A percentile compares a stretch with the other conserved stretches of the same genome.
These are phyloP conservation scores for Salisapilia sapeloensis DNA, from an alignment of 352 stramenopile genomes.

Conservation along the genomic window DNA sequence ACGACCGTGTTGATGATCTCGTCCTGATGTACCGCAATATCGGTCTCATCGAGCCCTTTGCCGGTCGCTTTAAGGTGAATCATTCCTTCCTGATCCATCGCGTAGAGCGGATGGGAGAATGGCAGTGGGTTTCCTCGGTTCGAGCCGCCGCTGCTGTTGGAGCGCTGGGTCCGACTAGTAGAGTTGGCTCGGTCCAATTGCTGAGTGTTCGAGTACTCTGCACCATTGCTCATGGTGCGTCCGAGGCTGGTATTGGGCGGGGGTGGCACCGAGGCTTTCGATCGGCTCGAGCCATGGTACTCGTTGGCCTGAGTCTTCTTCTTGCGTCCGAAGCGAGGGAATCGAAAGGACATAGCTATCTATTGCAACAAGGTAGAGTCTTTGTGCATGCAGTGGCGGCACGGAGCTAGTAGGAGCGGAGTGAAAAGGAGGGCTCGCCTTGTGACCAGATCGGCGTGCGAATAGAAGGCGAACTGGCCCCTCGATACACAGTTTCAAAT, in stretches of 20 bases:
- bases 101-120: conserved; percentile 67
- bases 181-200: conserved; percentile 8
- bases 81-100: conserved; percentile 73
- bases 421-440: background rate
- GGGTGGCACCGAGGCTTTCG: conserved; percentile 6
- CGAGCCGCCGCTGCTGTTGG: conserved; percentile 5
- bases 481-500: background rate
- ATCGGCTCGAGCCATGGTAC: conserved; percentile 9
- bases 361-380: background rate
- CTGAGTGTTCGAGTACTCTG: conserved; percentile 10
- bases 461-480: background rate
- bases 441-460: background rate
- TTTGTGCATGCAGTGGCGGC: background rate
- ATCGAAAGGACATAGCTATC: conserved; percentile 54
- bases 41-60: conserved; percentile 64
- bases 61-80: conserved; percentile 73
- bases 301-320: conserved; percentile 36
- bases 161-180: conserved; percentile 3
- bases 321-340: conserved; percentile 53
- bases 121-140: conserved; percentile 18
- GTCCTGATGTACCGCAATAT: conserved; percentile 76
- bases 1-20: conserved; percentile 79
- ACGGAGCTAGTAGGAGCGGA: background rate
- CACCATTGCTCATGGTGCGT: conserved; percentile 13
- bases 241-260: conserved; percentile 22